Evolutionary conservation across 768 basidiomycete genomes (phyloP).

Genomic region (Leccinum olivaceopallidum): DNA sequence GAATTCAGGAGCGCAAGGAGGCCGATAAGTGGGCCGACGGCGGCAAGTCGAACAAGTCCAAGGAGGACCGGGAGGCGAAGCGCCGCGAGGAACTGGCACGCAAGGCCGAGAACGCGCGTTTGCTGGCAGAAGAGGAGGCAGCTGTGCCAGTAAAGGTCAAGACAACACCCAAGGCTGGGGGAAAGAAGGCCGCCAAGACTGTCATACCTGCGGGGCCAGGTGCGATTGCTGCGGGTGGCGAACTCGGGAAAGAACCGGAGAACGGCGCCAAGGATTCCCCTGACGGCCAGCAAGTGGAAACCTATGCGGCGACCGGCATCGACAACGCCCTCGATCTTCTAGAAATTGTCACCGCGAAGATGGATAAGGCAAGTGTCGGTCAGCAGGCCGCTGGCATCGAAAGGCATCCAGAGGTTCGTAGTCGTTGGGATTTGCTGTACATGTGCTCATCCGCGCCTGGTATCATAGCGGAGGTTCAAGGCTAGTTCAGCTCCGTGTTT

Average conservation of each 20-base stretch:
- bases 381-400: conserved; percentile 85
- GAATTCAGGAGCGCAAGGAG: conserved; percentile 66
- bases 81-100: conserved; percentile 78
- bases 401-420: conserved; percentile 84
- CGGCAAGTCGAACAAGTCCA: conserved; percentile 63
- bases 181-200: conserved; percentile 57
- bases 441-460: conserved; percentile 14
- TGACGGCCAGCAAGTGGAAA: conserved; percentile 51
- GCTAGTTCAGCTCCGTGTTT: conserved; percentile 33
- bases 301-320: conserved; percentile 81
- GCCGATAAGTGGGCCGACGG: conserved; percentile 67
- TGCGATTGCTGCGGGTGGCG: conserved; percentile 76
- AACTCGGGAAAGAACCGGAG: conserved; percentile 30
- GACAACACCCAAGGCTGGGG: conserved; percentile 59
- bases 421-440: neutral
- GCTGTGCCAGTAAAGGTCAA: conserved; percentile 57
- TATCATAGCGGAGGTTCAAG: conserved; percentile 81
- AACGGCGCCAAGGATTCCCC: conserved; percentile 27
- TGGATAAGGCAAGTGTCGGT: conserved; percentile 90
- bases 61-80: conserved; percentile 79
- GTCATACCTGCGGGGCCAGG: conserved; percentile 75
- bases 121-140: conserved; percentile 89
- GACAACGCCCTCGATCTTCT: conserved; percentile 90
- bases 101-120: conserved; percentile 82
- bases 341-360: conserved; percentile 87